A percentile compares a stretch with the other conserved stretches of the same genome.
Conservation (phyloP, 139 green algal species). For the Deuterostichococcus epilithicus region DNA sequence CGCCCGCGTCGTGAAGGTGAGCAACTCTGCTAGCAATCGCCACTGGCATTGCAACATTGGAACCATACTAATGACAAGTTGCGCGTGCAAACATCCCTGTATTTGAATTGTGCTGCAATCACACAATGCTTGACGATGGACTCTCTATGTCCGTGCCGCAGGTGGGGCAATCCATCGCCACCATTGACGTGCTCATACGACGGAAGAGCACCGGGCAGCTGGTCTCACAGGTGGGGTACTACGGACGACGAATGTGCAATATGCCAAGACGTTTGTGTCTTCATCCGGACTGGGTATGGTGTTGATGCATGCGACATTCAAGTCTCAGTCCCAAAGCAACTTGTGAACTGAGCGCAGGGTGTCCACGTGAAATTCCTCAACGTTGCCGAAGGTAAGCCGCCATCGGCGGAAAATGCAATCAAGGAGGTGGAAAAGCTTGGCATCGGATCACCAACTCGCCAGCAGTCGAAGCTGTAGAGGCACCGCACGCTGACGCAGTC, state of each 20-base stretch:
- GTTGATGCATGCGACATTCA: no score
- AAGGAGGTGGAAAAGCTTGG: no score
- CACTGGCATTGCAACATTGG: background rate
- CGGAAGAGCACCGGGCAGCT: constrained; percentile 8
- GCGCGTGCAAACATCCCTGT: background rate
- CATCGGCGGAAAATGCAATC: no score
- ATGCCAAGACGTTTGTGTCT: no score
- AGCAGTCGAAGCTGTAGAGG: no score
- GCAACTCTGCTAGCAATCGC: background rate
- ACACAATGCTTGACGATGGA: background rate
- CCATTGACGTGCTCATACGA: constrained; percentile 13
- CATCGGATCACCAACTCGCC: no score
- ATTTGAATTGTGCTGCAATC: background rate
- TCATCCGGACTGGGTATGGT: no score
- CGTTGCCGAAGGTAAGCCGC: no score
- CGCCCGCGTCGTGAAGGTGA: constrained; percentile 7
- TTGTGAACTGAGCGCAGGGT: background rate
- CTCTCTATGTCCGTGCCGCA: background rate
- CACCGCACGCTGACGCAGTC: no score
- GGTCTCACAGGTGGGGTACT: constrained; percentile 5
- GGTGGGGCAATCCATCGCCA: constrained; percentile 12
- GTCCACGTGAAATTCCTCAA: background rate
- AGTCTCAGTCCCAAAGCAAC: no score
- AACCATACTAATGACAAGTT: background rate
- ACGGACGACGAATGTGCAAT: no score